Evolutionary conservation across 2,329 filamentous ascomycete species (phyloP).

Genomic region (Helotiales sp.): DNA sequence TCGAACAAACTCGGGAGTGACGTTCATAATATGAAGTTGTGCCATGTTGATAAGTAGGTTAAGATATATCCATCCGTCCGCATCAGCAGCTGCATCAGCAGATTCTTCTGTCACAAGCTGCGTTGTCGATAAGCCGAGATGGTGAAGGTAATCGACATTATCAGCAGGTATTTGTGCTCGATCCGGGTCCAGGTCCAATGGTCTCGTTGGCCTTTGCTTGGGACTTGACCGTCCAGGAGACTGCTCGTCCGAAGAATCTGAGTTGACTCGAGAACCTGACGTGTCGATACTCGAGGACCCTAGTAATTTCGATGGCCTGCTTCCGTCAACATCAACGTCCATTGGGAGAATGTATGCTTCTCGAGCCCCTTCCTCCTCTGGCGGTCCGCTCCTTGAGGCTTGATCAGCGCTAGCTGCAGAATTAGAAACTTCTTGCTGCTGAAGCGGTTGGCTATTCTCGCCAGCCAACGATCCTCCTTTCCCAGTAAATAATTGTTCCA

Average conservation of each 20-base stretch:
- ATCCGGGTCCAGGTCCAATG: conserved; percentile 74
- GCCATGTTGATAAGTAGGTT: conserved; percentile 81
- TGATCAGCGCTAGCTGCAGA: conserved; percentile 46
- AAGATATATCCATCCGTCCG: conserved; percentile 78
- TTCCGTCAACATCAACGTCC: conserved; percentile 20
- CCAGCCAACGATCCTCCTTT: conserved; percentile 46
- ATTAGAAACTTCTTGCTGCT: conserved; percentile 52
- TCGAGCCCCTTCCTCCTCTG: conserved; percentile 36
- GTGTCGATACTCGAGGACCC: not conserved
- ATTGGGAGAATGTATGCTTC: conserved; percentile 41
- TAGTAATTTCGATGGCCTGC: conserved; percentile 23
- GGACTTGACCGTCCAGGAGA: conserved; percentile 38
- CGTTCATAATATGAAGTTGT: conserved; percentile 81
- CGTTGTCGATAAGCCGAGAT: conserved; percentile 66
- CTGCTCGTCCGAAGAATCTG: conserved; percentile 14
- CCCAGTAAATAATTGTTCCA: conserved; percentile 83
- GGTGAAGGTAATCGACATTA: conserved; percentile 78
- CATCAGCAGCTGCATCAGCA: conserved; percentile 57
- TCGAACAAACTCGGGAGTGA: conserved; percentile 76
- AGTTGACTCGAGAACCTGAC: not conserved
- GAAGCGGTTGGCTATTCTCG: conserved; percentile 28
- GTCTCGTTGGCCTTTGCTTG: conserved; percentile 76
- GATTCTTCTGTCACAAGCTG: conserved; percentile 49
- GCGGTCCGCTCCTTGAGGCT: conserved; percentile 21
- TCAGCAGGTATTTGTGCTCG: conserved; percentile 73